Conservation (phyloP, 768 basidiomycete species). For the Phlegmacium glaucopus region DNA sequence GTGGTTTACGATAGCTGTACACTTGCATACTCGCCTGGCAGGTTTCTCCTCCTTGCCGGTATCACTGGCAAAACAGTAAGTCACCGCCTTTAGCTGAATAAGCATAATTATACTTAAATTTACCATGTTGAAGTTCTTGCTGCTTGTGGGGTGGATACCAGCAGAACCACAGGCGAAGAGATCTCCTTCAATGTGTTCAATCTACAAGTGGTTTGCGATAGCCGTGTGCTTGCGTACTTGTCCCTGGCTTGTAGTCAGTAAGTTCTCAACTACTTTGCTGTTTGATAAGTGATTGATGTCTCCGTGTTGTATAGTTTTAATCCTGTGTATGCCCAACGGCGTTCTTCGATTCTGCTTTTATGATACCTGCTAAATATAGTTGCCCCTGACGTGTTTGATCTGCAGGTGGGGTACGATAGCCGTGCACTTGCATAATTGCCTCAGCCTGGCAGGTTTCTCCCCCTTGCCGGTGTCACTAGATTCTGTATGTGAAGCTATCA, state of each 20-base stretch:
- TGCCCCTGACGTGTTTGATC: constrained; percentile 33
- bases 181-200: background rate
- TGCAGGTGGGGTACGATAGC: constrained; percentile 45
- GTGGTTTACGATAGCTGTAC: constrained; percentile 44
- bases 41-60: constrained; percentile 25
- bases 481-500: no score
- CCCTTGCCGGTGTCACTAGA: constrained; percentile 23
- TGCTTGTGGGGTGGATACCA: no score
- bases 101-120: no score
- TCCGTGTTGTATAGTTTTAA: no score
- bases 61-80: constrained; percentile 25
- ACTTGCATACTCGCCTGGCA: constrained; percentile 35
- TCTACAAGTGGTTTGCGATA: background rate
- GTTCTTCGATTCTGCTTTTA: constrained; percentile 26
- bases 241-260: background rate
- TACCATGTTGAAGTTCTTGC: no score
- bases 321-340: constrained; percentile 5
- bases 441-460: constrained; percentile 23
- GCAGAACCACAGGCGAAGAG: no score
- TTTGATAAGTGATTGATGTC: no score
- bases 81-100: background rate
- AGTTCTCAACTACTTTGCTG: no score
- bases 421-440: constrained; percentile 40
- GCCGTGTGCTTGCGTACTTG: background rate
- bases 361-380: constrained; percentile 36